These are phyloP conservation scores for Spathaspora boniae DNA, from an alignment of 805 yeast species.

Conservation along the genomic window DNA sequence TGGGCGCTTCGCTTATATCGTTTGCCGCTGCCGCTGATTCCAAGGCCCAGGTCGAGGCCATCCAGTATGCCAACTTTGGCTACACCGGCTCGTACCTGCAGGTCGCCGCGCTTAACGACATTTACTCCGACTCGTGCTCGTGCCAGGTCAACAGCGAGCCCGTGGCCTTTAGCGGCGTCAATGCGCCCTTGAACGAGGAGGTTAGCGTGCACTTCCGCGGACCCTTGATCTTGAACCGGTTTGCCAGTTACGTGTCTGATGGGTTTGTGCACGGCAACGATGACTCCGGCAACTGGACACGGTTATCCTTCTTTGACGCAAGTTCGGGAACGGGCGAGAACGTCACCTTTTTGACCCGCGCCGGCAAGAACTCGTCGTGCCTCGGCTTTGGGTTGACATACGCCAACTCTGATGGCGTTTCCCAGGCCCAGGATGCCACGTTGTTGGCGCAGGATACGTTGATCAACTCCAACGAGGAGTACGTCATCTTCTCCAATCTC, in stretches of 20 bases:
- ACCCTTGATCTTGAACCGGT: constrained; percentile 57
- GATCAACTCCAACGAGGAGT: constrained; percentile 58
- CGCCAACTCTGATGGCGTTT: constrained; percentile 55
- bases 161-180: constrained; percentile 50
- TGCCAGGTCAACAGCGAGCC: constrained; percentile 39
- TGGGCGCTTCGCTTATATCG: not conserved
- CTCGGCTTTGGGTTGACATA: constrained; percentile 66
- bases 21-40: constrained; percentile 4
- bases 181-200: constrained; percentile 66
- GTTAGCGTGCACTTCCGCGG: constrained; percentile 79
- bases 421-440: constrained; percentile 44
- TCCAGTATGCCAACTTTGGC: constrained; percentile 55
- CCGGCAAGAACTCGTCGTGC: constrained; percentile 60
- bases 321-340: constrained; percentile 48
- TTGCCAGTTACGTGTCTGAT: constrained; percentile 57
- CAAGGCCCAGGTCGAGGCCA: constrained; percentile 8
- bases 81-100: constrained; percentile 49
- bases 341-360: constrained; percentile 64
- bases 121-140: constrained; percentile 38
- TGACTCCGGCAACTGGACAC: constrained; percentile 47
- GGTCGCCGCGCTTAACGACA: constrained; percentile 42
- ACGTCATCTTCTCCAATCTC: constrained; percentile 54
- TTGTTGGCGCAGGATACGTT: constrained; percentile 46
- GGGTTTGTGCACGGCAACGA: constrained; percentile 32
- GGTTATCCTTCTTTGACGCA: constrained; percentile 59